Percentiles rank a stretch among this genome's conserved stretches.
These are phyloP conservation scores for Candolleomyces efflorescens DNA, from an alignment of 768 basidiomycete genomes.

Conservation along the genomic window DNA sequence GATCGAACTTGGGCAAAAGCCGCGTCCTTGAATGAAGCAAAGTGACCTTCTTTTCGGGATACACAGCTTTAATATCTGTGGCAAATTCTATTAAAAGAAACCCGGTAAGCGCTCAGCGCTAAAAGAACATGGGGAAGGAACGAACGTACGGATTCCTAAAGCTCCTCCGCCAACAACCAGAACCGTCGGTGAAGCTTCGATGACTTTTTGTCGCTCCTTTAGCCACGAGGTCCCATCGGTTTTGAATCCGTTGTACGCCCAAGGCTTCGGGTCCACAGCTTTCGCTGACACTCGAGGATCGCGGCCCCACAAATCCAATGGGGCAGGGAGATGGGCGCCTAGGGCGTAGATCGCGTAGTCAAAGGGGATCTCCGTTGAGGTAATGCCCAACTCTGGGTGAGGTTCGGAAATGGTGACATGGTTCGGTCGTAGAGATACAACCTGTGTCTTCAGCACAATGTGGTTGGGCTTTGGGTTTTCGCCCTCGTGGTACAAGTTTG, in stretches of 20 bases:
- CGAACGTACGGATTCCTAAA: slow-evolving; percentile 59
- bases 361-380: slow-evolving; percentile 34
- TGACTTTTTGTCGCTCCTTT: slow-evolving; percentile 40
- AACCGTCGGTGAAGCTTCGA: slow-evolving; percentile 45
- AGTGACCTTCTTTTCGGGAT: slow-evolving; percentile 50
- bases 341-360: slow-evolving; percentile 61
- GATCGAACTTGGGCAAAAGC: slow-evolving; percentile 52
- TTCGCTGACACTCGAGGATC: slow-evolving; percentile 9
- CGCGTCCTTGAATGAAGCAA: slow-evolving; percentile 55
- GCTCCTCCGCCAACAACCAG: slow-evolving; percentile 72
- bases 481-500: slow-evolving; percentile 37
- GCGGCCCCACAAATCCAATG: slow-evolving; percentile 51
- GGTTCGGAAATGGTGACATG: slow-evolving; percentile 41
- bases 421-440: slow-evolving; percentile 34
- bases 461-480: slow-evolving; percentile 18
- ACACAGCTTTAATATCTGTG: slow-evolving; percentile 53
- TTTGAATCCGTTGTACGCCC: slow-evolving; percentile 40
- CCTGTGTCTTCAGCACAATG: slow-evolving; percentile 40
- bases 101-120: not conserved
- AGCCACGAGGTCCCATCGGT: slow-evolving; percentile 47
- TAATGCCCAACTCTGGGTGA: slow-evolving; percentile 43
- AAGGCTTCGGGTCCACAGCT: not conserved
- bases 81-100: slow-evolving; percentile 46
- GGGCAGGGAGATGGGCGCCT: slow-evolving; percentile 51
- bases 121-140: not conserved